These are phyloP conservation scores for Lactuca sativa DNA, from an alignment of 129 eudicot species.

Conservation along the genomic window DNA sequence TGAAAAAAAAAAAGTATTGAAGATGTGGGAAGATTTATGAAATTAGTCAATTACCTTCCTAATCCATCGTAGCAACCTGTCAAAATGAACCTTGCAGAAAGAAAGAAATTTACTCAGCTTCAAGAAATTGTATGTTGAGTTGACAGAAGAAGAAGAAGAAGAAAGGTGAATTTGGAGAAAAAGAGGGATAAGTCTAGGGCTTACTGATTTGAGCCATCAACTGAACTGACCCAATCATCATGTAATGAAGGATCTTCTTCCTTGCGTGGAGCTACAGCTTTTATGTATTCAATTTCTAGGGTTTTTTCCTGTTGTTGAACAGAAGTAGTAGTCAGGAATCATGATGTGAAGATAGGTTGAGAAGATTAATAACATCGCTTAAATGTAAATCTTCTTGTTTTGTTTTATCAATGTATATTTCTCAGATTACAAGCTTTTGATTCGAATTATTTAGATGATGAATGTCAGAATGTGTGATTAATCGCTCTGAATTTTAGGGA, in stretches of 20 bases:
- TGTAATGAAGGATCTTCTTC: constrained; percentile 86
- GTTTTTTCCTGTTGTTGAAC: constrained; percentile 62
- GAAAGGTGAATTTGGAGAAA: neutral
- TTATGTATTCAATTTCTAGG: constrained; percentile 83
- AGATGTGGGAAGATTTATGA: neutral
- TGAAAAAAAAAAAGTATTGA: neutral
- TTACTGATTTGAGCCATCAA: constrained; percentile 84
- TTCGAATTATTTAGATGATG: neutral
- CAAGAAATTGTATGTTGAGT: neutral
- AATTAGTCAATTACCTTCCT: constrained; percentile 56
- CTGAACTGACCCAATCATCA: constrained; percentile 98
- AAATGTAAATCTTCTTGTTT: neutral
- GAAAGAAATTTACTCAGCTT: constrained; percentile 7
- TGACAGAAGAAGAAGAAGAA: neutral
- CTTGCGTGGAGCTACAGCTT: constrained; percentile 83
- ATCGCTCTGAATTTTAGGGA: neutral
- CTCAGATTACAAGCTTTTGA: neutral
- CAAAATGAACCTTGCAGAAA: constrained; percentile 69
- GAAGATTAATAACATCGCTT: neutral
- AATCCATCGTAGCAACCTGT: constrained; percentile 89
- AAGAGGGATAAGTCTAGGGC: constrained; percentile 11
- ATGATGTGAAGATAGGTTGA: neutral
- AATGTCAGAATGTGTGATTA: neutral
- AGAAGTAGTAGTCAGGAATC: constrained; percentile 17
- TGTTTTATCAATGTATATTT: neutral